Conservation (phyloP, 805 yeast genomes). For the Brettanomyces bruxellensis region DNA sequence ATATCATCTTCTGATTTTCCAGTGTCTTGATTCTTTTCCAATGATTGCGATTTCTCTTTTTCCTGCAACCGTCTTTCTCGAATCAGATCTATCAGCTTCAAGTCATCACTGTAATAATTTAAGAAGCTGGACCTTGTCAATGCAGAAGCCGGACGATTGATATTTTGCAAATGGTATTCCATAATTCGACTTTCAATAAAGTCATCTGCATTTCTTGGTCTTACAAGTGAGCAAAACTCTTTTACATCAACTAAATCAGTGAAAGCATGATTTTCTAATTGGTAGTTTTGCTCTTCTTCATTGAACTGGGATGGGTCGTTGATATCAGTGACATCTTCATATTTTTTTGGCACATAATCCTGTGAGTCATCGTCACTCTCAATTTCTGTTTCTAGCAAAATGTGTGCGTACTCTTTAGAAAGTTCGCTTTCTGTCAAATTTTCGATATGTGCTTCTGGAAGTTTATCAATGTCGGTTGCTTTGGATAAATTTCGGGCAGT, state of each 20-base stretch:
- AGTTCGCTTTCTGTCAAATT: too few relatives aligned
- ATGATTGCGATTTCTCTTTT: neutral
- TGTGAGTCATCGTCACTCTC: neutral
- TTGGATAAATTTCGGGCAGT: neutral
- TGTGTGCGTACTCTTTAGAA: too few relatives aligned
- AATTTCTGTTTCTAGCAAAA: neutral
- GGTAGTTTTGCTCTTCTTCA: too few relatives aligned
- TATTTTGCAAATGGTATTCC: conserved; percentile 18
- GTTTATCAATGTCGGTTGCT: neutral
- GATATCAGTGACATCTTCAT: conserved; percentile 2
- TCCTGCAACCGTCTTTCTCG: conserved; percentile 10
- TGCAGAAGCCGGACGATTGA: neutral
- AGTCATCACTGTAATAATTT: conserved; percentile 13
- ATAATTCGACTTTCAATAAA: conserved; percentile 19
- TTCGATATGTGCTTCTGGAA: neutral
- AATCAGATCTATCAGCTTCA: conserved; percentile 21
- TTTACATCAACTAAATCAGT: too few relatives aligned
- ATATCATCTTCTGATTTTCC: conserved; percentile 9
- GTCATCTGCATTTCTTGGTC: conserved; percentile 19
- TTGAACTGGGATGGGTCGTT: neutral
- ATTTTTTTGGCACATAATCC: neutral
- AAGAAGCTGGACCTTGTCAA: conserved; percentile 24
- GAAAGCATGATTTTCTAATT: too few relatives aligned
- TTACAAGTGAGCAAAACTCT: conserved; percentile 9
- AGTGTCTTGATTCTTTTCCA: neutral